These are phyloP conservation scores for Cyberlindnera meyerae DNA, from an alignment of 805 yeast genomes.

Conservation along the genomic window DNA sequence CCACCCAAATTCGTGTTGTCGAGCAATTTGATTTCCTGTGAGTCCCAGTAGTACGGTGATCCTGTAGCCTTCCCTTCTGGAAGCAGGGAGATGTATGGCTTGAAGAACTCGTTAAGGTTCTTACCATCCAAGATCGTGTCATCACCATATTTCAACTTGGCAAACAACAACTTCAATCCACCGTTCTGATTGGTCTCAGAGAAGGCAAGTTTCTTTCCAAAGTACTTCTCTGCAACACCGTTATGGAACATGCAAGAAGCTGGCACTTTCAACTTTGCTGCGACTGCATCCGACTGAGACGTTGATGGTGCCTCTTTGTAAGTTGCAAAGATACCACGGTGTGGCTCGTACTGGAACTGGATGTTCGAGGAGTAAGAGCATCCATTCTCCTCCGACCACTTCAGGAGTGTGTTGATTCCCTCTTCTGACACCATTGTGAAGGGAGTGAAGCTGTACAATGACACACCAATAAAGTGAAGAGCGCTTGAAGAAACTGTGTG, in stretches of 20 bases:
- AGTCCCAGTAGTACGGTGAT: slow-evolving; percentile 61
- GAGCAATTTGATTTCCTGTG: slow-evolving; percentile 46
- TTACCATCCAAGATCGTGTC: slow-evolving; percentile 7
- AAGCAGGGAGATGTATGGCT: slow-evolving; percentile 45
- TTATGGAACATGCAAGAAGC: slow-evolving; percentile 26
- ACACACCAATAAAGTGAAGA: not conserved
- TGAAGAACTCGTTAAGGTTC: slow-evolving; percentile 28
- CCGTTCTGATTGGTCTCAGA: slow-evolving; percentile 27
- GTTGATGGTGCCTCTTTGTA: too few relatives aligned
- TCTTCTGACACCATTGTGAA: not conserved
- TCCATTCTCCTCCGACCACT: slow-evolving; percentile 39
- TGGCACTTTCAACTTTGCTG: slow-evolving; percentile 27
- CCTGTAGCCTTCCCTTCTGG: slow-evolving; percentile 40
- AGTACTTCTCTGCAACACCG: slow-evolving; percentile 20
- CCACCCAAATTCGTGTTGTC: slow-evolving; percentile 62
- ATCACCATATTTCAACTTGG: slow-evolving; percentile 37
- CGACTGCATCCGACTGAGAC: too few relatives aligned
- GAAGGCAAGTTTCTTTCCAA: slow-evolving; percentile 16
- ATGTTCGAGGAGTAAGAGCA: slow-evolving; percentile 29
- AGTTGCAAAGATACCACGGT: slow-evolving; percentile 35
- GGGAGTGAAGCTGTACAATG: not conserved
- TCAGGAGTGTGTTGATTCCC: slow-evolving; percentile 3
- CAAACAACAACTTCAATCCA: slow-evolving; percentile 34
- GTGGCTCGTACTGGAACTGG: slow-evolving; percentile 28
- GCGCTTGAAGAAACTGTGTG: too few relatives aligned